Evolutionary conservation across 352 stramenopile genomes (phyloP).

Genomic region (Globisporangium heterothallicum): DNA sequence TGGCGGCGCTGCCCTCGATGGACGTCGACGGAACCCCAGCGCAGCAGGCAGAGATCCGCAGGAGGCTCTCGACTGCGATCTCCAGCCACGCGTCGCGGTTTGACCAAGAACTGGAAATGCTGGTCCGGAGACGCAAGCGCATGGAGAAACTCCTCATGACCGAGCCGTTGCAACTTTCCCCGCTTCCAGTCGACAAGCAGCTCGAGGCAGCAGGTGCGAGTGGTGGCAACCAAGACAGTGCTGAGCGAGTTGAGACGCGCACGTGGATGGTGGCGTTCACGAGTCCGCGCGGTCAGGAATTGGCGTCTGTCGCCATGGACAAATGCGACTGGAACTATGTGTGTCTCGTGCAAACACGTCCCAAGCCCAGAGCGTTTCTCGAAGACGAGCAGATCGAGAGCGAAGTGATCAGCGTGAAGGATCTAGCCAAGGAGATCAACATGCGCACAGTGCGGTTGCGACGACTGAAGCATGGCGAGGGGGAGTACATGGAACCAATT

Average conservation of each 20-base stretch:
- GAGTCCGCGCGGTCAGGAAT: conserved; percentile 37
- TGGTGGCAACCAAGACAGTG: background rate
- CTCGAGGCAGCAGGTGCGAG: conserved; percentile 9
- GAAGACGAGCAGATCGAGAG: conserved; percentile 55
- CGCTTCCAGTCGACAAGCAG: conserved; percentile 23
- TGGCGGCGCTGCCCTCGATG: conserved; percentile 38
- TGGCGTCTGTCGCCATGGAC: conserved; percentile 39
- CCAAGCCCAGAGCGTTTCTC: conserved; percentile 41
- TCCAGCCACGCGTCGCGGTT: conserved; percentile 29
- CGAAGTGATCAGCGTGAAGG: conserved; percentile 37
- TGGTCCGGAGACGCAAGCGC: conserved; percentile 26
- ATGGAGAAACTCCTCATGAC: conserved; percentile 51
- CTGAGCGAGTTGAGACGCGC: conserved; percentile 33
- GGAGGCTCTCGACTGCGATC: conserved; percentile 46
- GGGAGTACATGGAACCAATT: conserved; percentile 30
- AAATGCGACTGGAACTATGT: conserved; percentile 69
- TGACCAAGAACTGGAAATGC: conserved; percentile 30
- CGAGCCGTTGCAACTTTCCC: conserved; percentile 42
- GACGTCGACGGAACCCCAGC: conserved; percentile 33
- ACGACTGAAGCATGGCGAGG: conserved; percentile 47
- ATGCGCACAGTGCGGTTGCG: conserved; percentile 54
- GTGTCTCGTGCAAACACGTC: conserved; percentile 50
- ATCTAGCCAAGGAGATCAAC: conserved; percentile 53
- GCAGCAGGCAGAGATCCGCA: conserved; percentile 50
- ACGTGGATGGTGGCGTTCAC: conserved; percentile 50